Conservation (phyloP, 805 yeast genomes). For the Barnettozyma californica region DNA sequence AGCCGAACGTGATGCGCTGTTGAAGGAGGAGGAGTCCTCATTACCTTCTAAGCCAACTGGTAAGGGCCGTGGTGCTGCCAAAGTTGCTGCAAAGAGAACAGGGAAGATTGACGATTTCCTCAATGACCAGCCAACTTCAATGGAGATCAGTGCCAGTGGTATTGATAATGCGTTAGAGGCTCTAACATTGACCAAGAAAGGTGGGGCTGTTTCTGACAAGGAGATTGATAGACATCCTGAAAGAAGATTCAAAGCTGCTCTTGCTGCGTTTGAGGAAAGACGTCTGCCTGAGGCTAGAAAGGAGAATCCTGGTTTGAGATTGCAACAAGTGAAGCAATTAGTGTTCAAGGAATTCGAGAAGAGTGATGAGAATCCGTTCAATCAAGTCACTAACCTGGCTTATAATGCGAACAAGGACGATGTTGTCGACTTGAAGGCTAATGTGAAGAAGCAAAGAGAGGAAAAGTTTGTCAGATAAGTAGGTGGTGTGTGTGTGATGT, state of each 20-base stretch:
- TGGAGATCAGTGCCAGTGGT: slow-evolving; percentile 64
- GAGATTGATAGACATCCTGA: slow-evolving; percentile 85
- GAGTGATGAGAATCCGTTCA: slow-evolving; percentile 78
- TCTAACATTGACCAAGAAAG: slow-evolving; percentile 54
- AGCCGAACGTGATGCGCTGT: slow-evolving; percentile 70
- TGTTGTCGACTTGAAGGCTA: slow-evolving; percentile 39
- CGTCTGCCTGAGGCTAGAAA: slow-evolving; percentile 67
- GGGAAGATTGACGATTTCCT: slow-evolving; percentile 67
- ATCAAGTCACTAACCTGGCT: slow-evolving; percentile 54
- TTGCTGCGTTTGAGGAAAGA: slow-evolving; percentile 61
- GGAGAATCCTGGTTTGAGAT: slow-evolving; percentile 76
- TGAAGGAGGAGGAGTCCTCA: slow-evolving; percentile 60
- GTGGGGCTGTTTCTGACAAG: slow-evolving; percentile 50
- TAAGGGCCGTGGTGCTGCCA: slow-evolving; percentile 64
- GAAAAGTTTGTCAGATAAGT: slow-evolving; percentile 15
- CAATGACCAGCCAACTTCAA: slow-evolving; percentile 42
- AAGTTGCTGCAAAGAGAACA: slow-evolving; percentile 53
- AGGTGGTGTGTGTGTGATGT: background rate
- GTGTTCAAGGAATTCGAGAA: slow-evolving; percentile 77
- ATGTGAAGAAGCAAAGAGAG: slow-evolving; percentile 47
- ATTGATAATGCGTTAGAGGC: slow-evolving; percentile 78
- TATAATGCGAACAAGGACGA: slow-evolving; percentile 60
- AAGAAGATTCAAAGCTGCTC: slow-evolving; percentile 81
- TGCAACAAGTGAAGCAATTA: slow-evolving; percentile 72
- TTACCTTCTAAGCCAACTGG: slow-evolving; percentile 53